These are phyloP conservation scores for Parmelia sp. DNA, from an alignment of 495 filamentous ascomycete genomes.

Conservation along the genomic window DNA sequence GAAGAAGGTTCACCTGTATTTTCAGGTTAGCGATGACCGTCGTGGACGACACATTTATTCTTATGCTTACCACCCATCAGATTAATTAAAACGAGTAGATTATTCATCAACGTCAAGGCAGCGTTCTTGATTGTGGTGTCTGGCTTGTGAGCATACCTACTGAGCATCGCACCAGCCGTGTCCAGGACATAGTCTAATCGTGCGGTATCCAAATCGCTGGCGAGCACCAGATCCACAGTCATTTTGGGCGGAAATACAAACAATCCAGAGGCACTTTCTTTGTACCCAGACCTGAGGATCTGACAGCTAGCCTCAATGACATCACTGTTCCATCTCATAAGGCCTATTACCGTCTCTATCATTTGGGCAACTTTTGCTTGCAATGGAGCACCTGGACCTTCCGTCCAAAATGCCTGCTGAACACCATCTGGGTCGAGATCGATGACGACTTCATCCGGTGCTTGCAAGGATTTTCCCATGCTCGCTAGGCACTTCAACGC, in stretches of 20 bases:
- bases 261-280: constrained; percentile 66
- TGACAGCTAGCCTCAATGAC: constrained; percentile 71
- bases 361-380: constrained; percentile 55
- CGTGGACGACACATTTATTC: constrained; percentile 13
- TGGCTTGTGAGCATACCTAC: constrained; percentile 50
- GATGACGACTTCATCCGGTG: constrained; percentile 60
- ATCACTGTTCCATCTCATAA: constrained; percentile 47
- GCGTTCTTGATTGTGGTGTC: constrained; percentile 39
- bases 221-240: constrained; percentile 64
- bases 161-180: constrained; percentile 70
- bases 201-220: constrained; percentile 56
- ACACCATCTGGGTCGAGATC: constrained; percentile 47
- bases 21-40: constrained; percentile 22
- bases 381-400: constrained; percentile 45
- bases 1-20: constrained; percentile 44
- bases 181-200: constrained; percentile 67
- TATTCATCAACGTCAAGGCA: constrained; percentile 52
- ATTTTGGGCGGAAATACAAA: constrained; percentile 69
- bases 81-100: constrained; percentile 60
- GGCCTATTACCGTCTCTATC: constrained; percentile 35
- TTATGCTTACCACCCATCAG: constrained; percentile 50
- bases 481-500: constrained; percentile 67
- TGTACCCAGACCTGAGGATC: constrained; percentile 71
- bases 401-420: constrained; percentile 53
- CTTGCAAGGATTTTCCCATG: constrained; percentile 75